Evolutionary conservation across 192 early-diverging fungal genomes (phyloP).

Genomic region (Podila horticola): DNA sequence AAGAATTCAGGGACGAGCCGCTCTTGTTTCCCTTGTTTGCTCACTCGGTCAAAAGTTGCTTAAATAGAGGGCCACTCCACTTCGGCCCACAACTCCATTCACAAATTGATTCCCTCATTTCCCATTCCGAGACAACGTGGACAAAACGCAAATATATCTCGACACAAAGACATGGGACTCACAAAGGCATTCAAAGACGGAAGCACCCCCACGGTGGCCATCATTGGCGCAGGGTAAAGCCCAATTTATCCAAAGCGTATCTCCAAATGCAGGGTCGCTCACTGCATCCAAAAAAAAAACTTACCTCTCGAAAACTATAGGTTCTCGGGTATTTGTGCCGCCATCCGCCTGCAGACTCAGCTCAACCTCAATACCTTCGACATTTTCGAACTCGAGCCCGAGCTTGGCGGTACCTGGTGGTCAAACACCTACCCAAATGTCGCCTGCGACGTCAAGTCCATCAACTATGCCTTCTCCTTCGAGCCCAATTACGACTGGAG

Average conservation of each 20-base stretch:
- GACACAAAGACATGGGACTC: conserved; percentile 10
- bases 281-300: not conserved
- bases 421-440: conserved; percentile 59
- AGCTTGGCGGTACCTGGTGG: conserved; percentile 67
- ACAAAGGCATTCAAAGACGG: conserved; percentile 50
- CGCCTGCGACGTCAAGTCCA: conserved; percentile 63
- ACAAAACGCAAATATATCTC: not conserved
- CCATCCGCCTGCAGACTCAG: conserved; percentile 57
- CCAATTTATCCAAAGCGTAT: not conserved
- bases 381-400: conserved; percentile 56
- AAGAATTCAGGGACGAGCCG: too few species aligned
- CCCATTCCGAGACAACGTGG: too few species aligned
- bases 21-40: too few species aligned
- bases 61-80: too few species aligned
- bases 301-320: conserved; percentile 11
- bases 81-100: too few species aligned
- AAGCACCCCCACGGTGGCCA: conserved; percentile 44
- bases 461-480: conserved; percentile 52
- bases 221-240: conserved; percentile 57
- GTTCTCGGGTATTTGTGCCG: conserved; percentile 62
- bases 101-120: too few species aligned
- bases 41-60: too few species aligned
- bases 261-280: too few species aligned
- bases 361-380: conserved; percentile 49
- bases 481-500: conserved; percentile 60